phyloP scores from a whole-genome alignment of 306 rosid species.

The Cucurbita moschata region DNA sequence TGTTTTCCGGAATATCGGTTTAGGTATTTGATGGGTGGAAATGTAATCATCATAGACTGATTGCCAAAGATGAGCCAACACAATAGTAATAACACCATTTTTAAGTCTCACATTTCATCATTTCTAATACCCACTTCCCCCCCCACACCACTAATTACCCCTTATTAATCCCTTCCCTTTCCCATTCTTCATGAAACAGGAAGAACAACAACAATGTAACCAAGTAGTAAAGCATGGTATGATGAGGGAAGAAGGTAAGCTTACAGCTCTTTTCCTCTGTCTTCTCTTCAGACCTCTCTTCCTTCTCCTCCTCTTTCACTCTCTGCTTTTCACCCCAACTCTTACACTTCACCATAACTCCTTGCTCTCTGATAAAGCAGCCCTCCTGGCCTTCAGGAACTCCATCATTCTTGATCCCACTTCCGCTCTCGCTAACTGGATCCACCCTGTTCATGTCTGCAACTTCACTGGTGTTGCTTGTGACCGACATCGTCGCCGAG shows the following conservation, averaged over 20 bases:
- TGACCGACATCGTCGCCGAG: conserved; percentile 26
- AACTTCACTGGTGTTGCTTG: conserved; percentile 42
- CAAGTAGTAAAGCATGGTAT: neutral
- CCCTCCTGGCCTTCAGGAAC: conserved; percentile 38
- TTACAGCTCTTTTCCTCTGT: neutral
- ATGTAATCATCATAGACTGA: conserved; percentile 1
- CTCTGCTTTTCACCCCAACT: conserved; percentile 11
- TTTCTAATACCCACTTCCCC: neutral
- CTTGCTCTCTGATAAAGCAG: conserved; percentile 29
- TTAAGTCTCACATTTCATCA: conserved; percentile 9
- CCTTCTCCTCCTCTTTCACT: conserved; percentile 29
- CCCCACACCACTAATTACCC: neutral
- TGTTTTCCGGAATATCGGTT: neutral
- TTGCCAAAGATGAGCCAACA: conserved; percentile 2
- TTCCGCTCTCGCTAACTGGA: conserved; percentile 42
- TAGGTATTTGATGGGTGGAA: neutral
- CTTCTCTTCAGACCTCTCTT: conserved; percentile 21
- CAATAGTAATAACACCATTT: neutral
- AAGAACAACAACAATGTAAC: neutral
- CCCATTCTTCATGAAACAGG: conserved; percentile 2
- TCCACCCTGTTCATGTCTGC: conserved; percentile 31
- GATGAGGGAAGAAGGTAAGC: neutral
- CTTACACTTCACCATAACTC: conserved; percentile 21
- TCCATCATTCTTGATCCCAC: conserved; percentile 28
- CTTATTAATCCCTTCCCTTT: neutral